These are phyloP conservation scores for Pseudogymnoascus verrucosus DNA, from an alignment of 2,329 filamentous ascomycete species.

Conservation along the genomic window DNA sequence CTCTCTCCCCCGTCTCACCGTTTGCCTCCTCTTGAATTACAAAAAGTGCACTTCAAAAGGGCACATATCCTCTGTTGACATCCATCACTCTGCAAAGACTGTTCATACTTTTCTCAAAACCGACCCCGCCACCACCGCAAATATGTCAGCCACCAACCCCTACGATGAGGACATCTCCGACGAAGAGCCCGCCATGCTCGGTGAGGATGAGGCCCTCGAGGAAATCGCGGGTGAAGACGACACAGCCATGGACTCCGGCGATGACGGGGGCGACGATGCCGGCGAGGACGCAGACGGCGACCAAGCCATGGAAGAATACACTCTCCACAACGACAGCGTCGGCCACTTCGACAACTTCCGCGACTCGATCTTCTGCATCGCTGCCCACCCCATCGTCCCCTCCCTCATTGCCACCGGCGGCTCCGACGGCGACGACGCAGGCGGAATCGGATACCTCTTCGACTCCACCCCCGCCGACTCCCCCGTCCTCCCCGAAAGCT, in stretches of 20 bases:
- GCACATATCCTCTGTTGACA: not conserved
- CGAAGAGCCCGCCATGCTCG: constrained; percentile 48
- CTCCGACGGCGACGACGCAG: constrained; percentile 50
- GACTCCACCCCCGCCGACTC: constrained; percentile 58
- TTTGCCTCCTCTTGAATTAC: not conserved
- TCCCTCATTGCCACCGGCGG: constrained; percentile 82
- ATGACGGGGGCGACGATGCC: too few species aligned
- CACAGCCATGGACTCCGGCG: constrained; percentile 71
- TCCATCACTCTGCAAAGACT: not conserved
- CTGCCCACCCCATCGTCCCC: constrained; percentile 75
- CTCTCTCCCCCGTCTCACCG: not conserved
- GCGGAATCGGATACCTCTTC: constrained; percentile 77
- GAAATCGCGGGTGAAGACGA: constrained; percentile 63
- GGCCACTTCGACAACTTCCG: constrained; percentile 88
- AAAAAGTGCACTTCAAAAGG: not conserved
- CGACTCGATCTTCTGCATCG: constrained; percentile 90
- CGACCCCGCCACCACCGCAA: not conserved
- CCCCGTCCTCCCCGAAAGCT: constrained; percentile 70
- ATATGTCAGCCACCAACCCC: constrained; percentile 10
- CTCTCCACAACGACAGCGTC: constrained; percentile 82
- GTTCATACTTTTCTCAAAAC: not conserved
- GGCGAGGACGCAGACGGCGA: constrained; percentile 39
- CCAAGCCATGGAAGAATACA: constrained; percentile 58
- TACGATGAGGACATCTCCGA: constrained; percentile 53
- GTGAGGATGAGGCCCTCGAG: constrained; percentile 69